These are phyloP conservation scores for Kwoniella dejecticola DNA, from an alignment of 768 basidiomycete species.

Conservation along the genomic window DNA sequence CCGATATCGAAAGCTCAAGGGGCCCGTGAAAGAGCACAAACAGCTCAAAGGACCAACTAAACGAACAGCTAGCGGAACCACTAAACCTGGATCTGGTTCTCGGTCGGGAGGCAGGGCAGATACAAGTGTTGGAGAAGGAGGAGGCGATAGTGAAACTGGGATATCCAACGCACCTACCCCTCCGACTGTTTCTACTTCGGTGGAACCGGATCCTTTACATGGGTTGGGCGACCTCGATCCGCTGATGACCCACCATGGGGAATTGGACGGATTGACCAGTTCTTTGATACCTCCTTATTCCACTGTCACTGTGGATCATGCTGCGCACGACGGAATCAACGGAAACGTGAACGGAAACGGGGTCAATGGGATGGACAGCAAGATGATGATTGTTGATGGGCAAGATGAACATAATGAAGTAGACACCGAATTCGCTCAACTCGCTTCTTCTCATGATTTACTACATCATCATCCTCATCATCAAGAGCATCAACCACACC, in stretches of 20 bases:
- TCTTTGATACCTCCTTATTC: background rate
- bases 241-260: no score
- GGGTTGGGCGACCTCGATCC: no score
- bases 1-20: constrained; percentile 44
- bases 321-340: no score
- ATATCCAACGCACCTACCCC: background rate
- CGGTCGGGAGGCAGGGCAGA: no score
- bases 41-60: constrained; percentile 15
- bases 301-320: no score
- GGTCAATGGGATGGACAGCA: background rate
- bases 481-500: no score
- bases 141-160: background rate
- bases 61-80: constrained; percentile 12
- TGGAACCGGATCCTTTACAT: background rate
- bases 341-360: background rate
- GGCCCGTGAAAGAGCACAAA: constrained; percentile 38
- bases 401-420: constrained; percentile 5
- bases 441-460: constrained; percentile 9
- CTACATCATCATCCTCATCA: background rate
- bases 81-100: constrained; percentile 14
- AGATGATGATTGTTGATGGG: background rate
- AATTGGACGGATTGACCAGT: background rate
- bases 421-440: constrained; percentile 3
- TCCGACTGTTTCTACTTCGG: background rate
- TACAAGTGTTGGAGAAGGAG: no score